Percentiles rank a stretch among this genome's conserved stretches.
These are phyloP conservation scores for Gossypium schwendimanii DNA, from an alignment of 441 rosid genomes.

Conservation along the genomic window DNA sequence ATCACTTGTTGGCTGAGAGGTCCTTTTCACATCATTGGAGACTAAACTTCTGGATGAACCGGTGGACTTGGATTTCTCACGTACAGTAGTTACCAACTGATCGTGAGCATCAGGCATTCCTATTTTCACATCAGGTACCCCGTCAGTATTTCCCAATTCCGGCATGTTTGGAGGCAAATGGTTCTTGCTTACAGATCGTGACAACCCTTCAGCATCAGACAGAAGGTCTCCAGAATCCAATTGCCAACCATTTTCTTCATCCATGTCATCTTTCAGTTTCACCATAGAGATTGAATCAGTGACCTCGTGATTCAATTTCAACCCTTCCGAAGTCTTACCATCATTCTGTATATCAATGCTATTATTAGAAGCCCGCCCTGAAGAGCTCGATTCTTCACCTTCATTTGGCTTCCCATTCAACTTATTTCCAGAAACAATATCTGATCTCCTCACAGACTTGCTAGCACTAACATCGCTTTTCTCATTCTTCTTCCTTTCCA, in stretches of 20 bases:
- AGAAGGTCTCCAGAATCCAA: conserved; percentile 22
- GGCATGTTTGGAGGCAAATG: conserved; percentile 19
- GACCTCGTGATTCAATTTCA: conserved; percentile 25
- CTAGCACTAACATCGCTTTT: conserved; percentile 27
- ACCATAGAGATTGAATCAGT: conserved; percentile 10
- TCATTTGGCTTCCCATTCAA: conserved; percentile 44
- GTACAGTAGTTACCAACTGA: conserved; percentile 24
- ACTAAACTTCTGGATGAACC: conserved; percentile 31
- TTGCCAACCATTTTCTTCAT: conserved; percentile 30
- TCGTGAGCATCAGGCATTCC: conserved; percentile 32
- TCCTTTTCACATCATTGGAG: conserved; percentile 37
- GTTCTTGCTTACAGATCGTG: conserved; percentile 25
- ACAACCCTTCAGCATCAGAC: conserved; percentile 19
- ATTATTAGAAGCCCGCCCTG: conserved; percentile 31
- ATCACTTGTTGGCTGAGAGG: conserved; percentile 25
- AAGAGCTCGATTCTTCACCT: conserved; percentile 47
- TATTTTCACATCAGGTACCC: conserved; percentile 25
- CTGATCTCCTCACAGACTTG: conserved; percentile 27
- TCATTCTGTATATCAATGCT: conserved; percentile 35
- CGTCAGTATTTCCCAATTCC: conserved; percentile 22
- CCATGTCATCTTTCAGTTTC: conserved; percentile 20
- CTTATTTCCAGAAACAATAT: conserved; percentile 21
- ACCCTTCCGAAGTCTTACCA: conserved; percentile 27
- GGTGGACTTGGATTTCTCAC: conserved; percentile 32
- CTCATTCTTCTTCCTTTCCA: conserved; percentile 45